These are phyloP conservation scores for Eimeria zaria DNA, from an alignment of 169 alveolate species.

Conservation along the genomic window DNA sequence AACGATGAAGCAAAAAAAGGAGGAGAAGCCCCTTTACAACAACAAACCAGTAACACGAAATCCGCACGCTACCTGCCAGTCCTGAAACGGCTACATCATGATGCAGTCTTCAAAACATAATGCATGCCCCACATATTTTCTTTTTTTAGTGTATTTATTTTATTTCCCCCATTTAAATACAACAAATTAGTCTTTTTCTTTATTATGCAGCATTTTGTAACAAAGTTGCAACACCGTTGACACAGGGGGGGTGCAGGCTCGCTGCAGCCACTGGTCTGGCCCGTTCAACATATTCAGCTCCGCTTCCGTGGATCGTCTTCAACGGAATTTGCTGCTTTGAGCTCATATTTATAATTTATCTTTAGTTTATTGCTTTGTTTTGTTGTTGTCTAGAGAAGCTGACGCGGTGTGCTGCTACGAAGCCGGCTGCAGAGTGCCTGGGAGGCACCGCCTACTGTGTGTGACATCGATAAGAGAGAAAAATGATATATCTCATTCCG, in stretches of 20 bases:
- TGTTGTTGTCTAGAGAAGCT: neutral
- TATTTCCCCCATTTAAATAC: neutral
- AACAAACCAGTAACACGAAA: neutral
- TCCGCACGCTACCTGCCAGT: conserved; percentile 36
- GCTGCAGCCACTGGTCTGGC: conserved; percentile 31
- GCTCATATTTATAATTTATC: neutral
- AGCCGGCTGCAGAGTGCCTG: neutral
- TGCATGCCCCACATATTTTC: conserved; percentile 29
- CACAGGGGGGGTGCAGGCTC: neutral
- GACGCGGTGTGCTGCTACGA: neutral
- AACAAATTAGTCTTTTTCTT: neutral
- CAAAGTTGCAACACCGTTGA: neutral
- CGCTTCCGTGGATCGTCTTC: neutral
- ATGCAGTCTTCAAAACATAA: neutral
- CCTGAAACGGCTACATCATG: conserved; percentile 13
- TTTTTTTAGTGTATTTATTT: neutral
- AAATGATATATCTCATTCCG: neutral
- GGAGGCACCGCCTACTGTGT: too few relatives aligned
- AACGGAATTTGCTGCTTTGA: neutral
- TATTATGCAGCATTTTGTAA: neutral
- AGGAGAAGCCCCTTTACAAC: neutral
- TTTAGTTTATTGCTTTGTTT: neutral
- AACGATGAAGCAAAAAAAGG: neutral
- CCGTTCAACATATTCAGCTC: neutral
- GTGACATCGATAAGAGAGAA: too few relatives aligned